These are phyloP conservation scores for Musa acuminata DNA, from an alignment of 176 grass and related monocot genomes.

Conservation along the genomic window DNA sequence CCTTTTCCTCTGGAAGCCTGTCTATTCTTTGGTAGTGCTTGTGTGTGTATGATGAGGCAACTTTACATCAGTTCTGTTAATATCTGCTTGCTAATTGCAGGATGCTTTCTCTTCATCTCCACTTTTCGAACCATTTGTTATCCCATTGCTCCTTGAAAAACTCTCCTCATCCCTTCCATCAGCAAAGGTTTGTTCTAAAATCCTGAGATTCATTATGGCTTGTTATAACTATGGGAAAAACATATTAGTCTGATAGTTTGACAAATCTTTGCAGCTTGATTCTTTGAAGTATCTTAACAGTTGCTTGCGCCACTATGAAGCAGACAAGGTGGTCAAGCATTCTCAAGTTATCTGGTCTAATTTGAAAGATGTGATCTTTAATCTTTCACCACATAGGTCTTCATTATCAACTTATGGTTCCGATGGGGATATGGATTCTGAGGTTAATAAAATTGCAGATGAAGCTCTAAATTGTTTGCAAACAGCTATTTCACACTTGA, in stretches of 20 bases:
- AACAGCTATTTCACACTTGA: constrained; percentile 39
- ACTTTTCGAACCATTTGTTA: constrained; percentile 61
- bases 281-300: constrained; percentile 90
- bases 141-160: constrained; percentile 92
- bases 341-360: constrained; percentile 52
- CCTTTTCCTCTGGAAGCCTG: neutral
- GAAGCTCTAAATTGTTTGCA: constrained; percentile 75
- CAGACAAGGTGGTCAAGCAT: constrained; percentile 69
- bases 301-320: constrained; percentile 71
- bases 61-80: constrained; percentile 1
- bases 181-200: constrained; percentile 60
- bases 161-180: constrained; percentile 76
- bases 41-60: neutral
- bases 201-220: neutral
- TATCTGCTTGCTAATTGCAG: constrained; percentile 49
- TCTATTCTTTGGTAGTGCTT: neutral
- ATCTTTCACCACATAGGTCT: constrained; percentile 35
- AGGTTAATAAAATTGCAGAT: constrained; percentile 52
- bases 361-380: constrained; percentile 77
- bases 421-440: constrained; percentile 34
- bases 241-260: neutral
- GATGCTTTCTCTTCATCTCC: constrained; percentile 64
- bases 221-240: neutral
- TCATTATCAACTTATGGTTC: constrained; percentile 27
- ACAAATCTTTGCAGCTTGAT: constrained; percentile 62